phyloP scores from a whole-genome alignment of 768 basidiomycete genomes.

The Lanmaoa pseudosensibilis region DNA sequence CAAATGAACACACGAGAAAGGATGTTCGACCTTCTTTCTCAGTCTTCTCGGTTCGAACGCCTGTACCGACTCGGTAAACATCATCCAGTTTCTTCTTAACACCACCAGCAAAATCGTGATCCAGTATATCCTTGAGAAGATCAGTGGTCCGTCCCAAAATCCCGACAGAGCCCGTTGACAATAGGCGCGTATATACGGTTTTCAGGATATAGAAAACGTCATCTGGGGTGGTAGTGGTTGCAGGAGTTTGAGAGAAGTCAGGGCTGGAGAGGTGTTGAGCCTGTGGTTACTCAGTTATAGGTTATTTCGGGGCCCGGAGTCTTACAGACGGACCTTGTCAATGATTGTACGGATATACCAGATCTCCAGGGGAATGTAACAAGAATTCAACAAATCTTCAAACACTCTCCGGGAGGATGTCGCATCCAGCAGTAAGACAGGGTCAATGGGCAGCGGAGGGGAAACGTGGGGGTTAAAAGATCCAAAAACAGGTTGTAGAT shows the following conservation, averaged over 20 bases:
- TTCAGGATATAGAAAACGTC: constrained; percentile 97
- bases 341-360: constrained; percentile 89
- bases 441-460: neutral
- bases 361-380: constrained; percentile 85
- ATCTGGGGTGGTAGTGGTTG: constrained; percentile 79
- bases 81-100: constrained; percentile 87
- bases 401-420: constrained; percentile 61
- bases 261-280: constrained; percentile 83
- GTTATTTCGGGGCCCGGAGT: neutral
- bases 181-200: constrained; percentile 69
- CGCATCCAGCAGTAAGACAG: constrained; percentile 38
- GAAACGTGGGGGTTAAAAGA: neutral
- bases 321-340: constrained; percentile 64
- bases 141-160: constrained; percentile 60
- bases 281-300: constrained; percentile 40
- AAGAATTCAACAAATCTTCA: constrained; percentile 63
- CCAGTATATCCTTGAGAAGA: constrained; percentile 71
- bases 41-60: constrained; percentile 63
- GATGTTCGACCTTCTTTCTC: constrained; percentile 78
- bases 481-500: neutral
- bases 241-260: constrained; percentile 63
- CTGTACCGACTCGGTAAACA: constrained; percentile 64
- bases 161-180: constrained; percentile 71
- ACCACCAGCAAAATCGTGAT: constrained; percentile 77
- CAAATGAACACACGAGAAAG: constrained; percentile 69